Evolutionary conservation across 805 yeast species (phyloP).

Genomic region (Starmerella etchellsii): DNA sequence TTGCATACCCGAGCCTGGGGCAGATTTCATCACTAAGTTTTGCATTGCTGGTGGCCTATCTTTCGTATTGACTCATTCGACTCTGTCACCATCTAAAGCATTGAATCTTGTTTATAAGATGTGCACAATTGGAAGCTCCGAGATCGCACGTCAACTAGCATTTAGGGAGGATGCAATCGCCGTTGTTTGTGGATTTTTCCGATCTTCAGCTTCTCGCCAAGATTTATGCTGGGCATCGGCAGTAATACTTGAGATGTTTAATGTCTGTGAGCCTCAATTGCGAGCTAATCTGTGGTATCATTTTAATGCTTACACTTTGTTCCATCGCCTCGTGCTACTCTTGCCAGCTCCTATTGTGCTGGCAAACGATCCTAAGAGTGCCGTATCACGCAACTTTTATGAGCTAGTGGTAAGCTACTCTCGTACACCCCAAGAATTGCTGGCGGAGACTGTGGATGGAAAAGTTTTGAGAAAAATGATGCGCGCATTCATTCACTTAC

Average conservation of each 20-base stretch:
- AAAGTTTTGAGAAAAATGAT: slow-evolving; percentile 29
- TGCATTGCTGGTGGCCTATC: slow-evolving; percentile 21
- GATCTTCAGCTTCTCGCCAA: too few relatives aligned
- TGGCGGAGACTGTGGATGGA: slow-evolving; percentile 22
- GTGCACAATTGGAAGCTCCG: slow-evolving; percentile 5
- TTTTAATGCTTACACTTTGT: slow-evolving; percentile 14
- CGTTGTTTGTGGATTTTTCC: slow-evolving; percentile 12
- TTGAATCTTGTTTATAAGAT: slow-evolving; percentile 9
- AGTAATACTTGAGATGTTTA: slow-evolving; percentile 15
- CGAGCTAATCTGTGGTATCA: slow-evolving; percentile 21
- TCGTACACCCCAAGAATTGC: slow-evolving; percentile 34
- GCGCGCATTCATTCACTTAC: slow-evolving; percentile 21
- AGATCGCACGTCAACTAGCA: slow-evolving; percentile 17
- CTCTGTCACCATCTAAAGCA: slow-evolving; percentile 2
- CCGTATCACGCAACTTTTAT: slow-evolving; percentile 14
- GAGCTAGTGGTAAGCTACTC: slow-evolving; percentile 25
- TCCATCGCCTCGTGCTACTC: slow-evolving; percentile 10
- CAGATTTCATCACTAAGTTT: slow-evolving; percentile 15
- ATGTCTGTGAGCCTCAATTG: slow-evolving; percentile 18
- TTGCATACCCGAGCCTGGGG: slow-evolving; percentile 10
- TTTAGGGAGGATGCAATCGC: slow-evolving; percentile 17
- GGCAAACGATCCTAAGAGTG: slow-evolving; percentile 1
- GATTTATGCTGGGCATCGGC: slow-evolving; percentile 10
- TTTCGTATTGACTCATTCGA: slow-evolving; percentile 13
- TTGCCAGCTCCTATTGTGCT: slow-evolving; percentile 8